These are phyloP conservation scores for Termitomyces sp. DNA, from an alignment of 768 basidiomycete genomes.

Conservation along the genomic window DNA sequence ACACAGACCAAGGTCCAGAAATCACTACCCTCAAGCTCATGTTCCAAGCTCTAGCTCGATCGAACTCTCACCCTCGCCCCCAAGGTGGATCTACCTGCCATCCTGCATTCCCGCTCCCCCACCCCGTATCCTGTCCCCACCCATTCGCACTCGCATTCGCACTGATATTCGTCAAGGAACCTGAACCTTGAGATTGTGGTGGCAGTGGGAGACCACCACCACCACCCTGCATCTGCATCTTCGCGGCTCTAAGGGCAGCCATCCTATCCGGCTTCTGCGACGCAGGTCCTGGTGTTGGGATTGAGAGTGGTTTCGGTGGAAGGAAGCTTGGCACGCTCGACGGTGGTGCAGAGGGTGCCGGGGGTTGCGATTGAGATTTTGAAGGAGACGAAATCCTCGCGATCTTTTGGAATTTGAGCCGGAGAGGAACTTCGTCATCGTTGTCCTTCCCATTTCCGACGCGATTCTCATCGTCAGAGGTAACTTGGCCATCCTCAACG, in stretches of 20 bases:
- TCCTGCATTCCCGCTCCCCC: neutral
- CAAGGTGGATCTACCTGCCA: neutral
- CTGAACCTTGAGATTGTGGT: no score
- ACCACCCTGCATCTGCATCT: slow-evolving; percentile 3
- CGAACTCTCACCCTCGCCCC: neutral
- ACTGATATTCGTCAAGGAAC: neutral
- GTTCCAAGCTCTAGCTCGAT: neutral
- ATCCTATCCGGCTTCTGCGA: slow-evolving; percentile 5
- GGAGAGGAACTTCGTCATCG: neutral
- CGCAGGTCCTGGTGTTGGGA: neutral
- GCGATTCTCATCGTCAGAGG: neutral
- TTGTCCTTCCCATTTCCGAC: neutral
- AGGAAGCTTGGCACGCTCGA: neutral
- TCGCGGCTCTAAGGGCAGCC: slow-evolving; percentile 9
- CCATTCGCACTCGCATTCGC: neutral
- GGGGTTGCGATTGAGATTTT: neutral
- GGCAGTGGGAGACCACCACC: neutral
- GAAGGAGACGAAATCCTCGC: neutral
- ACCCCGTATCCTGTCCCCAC: neutral
- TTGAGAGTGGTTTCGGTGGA: neutral
- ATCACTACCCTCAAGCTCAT: no score
- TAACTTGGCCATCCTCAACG: neutral
- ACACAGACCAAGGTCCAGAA: no score
- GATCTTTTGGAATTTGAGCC: neutral
- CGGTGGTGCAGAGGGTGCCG: neutral